A percentile compares a stretch with the other conserved stretches of the same genome.
phyloP scores from a whole-genome alignment of 2,329 filamentous ascomycete genomes.

The Xylariaceae sp. region DNA sequence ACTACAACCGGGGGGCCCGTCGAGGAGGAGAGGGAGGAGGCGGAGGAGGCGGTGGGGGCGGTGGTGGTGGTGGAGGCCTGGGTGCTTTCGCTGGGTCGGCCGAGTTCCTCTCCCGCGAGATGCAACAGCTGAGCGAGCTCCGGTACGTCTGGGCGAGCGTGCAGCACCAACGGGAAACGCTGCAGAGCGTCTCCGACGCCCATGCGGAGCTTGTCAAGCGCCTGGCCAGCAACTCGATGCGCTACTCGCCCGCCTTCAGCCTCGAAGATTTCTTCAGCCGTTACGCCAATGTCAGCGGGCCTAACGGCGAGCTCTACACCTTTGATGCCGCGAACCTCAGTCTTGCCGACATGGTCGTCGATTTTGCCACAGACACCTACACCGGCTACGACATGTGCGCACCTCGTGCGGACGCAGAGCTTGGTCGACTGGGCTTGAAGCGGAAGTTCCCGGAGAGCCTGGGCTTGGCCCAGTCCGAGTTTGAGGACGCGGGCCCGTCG shows the following conservation, averaged over 20 bases:
- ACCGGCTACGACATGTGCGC: constrained; percentile 44
- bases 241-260: constrained; percentile 75
- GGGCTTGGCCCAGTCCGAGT: constrained; percentile 35
- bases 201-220: constrained; percentile 76
- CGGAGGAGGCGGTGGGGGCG: constrained; percentile 48
- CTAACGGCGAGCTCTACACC: constrained; percentile 52
- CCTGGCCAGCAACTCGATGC: constrained; percentile 60
- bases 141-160: constrained; percentile 71
- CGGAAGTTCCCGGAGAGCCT: constrained; percentile 42
- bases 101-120: constrained; percentile 70
- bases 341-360: constrained; percentile 60
- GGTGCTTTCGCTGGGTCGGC: constrained; percentile 58
- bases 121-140: constrained; percentile 73
- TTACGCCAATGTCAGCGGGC: constrained; percentile 55
- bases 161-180: constrained; percentile 72
- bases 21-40: constrained; percentile 37
- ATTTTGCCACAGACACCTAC: constrained; percentile 54
- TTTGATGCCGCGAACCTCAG: constrained; percentile 73
- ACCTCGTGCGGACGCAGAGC: constrained; percentile 30
- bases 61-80: constrained; percentile 42
- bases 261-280: constrained; percentile 84
- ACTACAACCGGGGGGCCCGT: no score
- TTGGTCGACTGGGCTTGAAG: constrained; percentile 40
- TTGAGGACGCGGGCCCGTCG: constrained; percentile 33
- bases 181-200: constrained; percentile 72